phyloP scores from a whole-genome alignment of 2,329 filamentous ascomycete genomes.

The Cyphellophora europaea region DNA sequence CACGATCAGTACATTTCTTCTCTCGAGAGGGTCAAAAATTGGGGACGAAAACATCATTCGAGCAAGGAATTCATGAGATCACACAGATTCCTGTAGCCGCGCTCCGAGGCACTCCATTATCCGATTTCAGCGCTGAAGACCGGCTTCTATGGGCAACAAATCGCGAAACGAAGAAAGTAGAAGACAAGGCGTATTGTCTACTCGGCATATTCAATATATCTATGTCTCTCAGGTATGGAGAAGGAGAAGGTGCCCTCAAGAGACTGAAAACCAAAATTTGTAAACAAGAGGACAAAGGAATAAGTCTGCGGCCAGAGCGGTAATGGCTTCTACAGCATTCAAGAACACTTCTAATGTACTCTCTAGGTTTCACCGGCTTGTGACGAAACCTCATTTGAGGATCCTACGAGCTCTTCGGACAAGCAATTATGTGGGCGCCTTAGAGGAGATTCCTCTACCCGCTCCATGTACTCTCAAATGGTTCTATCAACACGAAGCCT shows the following conservation, averaged over 20 bases:
- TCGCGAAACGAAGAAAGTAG: slow-evolving; percentile 24
- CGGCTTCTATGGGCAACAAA: slow-evolving; percentile 31
- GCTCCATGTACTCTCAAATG: too few relatives aligned
- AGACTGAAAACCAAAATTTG: slow-evolving; percentile 4
- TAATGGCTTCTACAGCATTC: too few relatives aligned
- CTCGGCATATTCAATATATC: slow-evolving; percentile 36
- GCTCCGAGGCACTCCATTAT: slow-evolving; percentile 14
- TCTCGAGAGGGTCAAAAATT: slow-evolving; percentile 4
- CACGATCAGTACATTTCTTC: slow-evolving; percentile 8
- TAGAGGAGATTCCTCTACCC: too few relatives aligned
- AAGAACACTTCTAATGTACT: too few relatives aligned
- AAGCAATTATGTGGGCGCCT: too few relatives aligned
- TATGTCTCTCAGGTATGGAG: slow-evolving; percentile 36
- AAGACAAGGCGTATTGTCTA: slow-evolving; percentile 36
- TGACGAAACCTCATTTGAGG: too few relatives aligned
- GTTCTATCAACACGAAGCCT: too few relatives aligned
- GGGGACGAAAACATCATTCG: slow-evolving; percentile 12
- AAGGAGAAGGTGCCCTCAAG: slow-evolving; percentile 14
- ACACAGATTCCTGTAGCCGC: slow-evolving; percentile 17
- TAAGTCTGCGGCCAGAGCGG: too few relatives aligned
- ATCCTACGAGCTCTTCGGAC: too few relatives aligned
- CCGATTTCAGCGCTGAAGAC: slow-evolving; percentile 16
- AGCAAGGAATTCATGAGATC: slow-evolving; percentile 17
- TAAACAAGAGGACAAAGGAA: too few relatives aligned
- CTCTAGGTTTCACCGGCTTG: too few relatives aligned